Percentiles rank a stretch among this genome's conserved stretches.
These are phyloP conservation scores for Tolypocladium ovalisporum DNA, from an alignment of 2,329 filamentous ascomycete species.

Conservation along the genomic window DNA sequence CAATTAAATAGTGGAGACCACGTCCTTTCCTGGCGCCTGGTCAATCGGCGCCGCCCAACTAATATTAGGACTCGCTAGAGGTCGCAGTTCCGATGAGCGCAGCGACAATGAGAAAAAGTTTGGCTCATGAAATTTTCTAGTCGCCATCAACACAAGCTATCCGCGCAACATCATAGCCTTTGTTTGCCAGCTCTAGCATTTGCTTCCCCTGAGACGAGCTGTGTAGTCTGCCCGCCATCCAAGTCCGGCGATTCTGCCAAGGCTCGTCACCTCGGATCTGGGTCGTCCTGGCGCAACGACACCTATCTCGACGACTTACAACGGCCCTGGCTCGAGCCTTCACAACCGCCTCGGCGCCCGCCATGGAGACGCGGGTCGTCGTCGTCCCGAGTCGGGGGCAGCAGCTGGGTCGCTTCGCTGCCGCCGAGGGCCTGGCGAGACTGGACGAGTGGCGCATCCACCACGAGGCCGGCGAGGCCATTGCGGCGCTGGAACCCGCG, in stretches of 20 bases:
- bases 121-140: neutral
- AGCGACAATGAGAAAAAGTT: neutral
- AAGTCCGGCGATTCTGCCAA: neutral
- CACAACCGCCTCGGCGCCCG: slow-evolving; percentile 1
- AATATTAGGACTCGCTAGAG: neutral
- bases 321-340: slow-evolving; percentile 8
- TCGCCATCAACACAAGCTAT: neutral
- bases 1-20: neutral
- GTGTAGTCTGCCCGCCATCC: neutral
- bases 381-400: slow-evolving; percentile 18
- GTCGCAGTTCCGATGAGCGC: neutral
- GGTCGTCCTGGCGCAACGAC: neutral
- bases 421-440: slow-evolving; percentile 14
- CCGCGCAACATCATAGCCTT: neutral
- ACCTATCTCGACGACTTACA: slow-evolving; percentile 13
- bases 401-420: slow-evolving; percentile 23
- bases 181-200: neutral
- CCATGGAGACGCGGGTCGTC: slow-evolving; percentile 30
- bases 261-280: neutral
- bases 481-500: slow-evolving; percentile 46
- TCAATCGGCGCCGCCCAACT: neutral
- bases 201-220: neutral
- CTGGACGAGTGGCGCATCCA: slow-evolving; percentile 33
- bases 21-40: neutral
- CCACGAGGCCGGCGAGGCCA: slow-evolving; percentile 15